These are phyloP conservation scores for Yamadazyma spencermartinsiae DNA, from an alignment of 1,139 yeast species.

Conservation along the genomic window DNA sequence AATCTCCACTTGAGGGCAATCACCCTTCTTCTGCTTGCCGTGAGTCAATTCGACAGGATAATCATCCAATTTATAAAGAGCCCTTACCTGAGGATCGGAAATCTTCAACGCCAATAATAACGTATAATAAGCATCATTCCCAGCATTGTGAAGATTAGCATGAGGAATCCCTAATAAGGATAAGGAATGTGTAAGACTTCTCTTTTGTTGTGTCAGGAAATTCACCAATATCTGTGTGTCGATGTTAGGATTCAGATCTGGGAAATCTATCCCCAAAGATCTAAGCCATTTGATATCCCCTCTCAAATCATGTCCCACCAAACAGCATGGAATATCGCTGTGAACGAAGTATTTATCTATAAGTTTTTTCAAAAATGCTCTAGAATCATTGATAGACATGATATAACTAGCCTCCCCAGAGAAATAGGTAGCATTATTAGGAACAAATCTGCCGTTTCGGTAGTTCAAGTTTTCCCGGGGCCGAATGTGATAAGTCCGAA, in stretches of 20 bases:
- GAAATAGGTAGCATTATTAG: slow-evolving; percentile 59
- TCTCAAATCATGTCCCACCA: slow-evolving; percentile 70
- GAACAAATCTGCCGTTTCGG: slow-evolving; percentile 60
- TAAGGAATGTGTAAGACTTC: slow-evolving; percentile 53
- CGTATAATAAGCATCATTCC: slow-evolving; percentile 80
- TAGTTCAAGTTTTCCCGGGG: slow-evolving; percentile 48
- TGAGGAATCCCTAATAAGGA: slow-evolving; percentile 57
- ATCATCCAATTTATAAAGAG: slow-evolving; percentile 24
- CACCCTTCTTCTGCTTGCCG: not conserved
- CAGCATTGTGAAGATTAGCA: slow-evolving; percentile 72
- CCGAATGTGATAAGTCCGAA: slow-evolving; percentile 56
- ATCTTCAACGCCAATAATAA: slow-evolving; percentile 51
- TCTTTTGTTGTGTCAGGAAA: slow-evolving; percentile 37
- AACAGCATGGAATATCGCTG: slow-evolving; percentile 21
- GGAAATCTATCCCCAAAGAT: slow-evolving; percentile 48
- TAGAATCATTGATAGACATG: slow-evolving; percentile 37
- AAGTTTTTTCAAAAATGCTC: slow-evolving; percentile 39
- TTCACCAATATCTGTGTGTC: slow-evolving; percentile 50
- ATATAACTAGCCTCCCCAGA: slow-evolving; percentile 55
- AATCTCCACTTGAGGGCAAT: slow-evolving; percentile 1
- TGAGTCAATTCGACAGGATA: slow-evolving; percentile 4
- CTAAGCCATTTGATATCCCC: slow-evolving; percentile 62
- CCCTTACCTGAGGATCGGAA: slow-evolving; percentile 53
- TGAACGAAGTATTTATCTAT: slow-evolving; percentile 41
- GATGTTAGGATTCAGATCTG: slow-evolving; percentile 29